phyloP scores from a whole-genome alignment of 192 early-diverging fungal species.

The Cetraspora pellucida region DNA sequence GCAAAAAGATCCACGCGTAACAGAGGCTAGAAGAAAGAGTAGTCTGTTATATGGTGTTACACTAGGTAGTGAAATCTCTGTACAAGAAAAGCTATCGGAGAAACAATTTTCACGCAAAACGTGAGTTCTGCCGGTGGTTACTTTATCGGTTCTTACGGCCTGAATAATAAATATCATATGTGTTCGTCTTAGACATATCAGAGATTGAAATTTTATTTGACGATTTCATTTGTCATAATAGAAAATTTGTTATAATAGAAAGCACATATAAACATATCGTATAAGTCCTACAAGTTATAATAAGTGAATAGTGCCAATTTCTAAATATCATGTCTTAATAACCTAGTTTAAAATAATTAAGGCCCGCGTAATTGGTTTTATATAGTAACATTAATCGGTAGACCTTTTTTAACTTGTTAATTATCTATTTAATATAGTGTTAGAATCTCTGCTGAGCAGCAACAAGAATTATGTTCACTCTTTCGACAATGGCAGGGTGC shows the following conservation, averaged over 20 bases:
- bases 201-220: no score
- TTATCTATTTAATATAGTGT: slow-evolving; percentile 7
- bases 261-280: no score
- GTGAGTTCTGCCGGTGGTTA: neutral
- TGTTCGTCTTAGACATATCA: no score
- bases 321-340: neutral
- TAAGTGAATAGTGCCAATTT: neutral
- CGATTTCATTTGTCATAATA: no score
- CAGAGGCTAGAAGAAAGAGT: slow-evolving; percentile 8
- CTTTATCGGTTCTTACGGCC: neutral
- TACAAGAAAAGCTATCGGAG: neutral
- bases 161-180: neutral
- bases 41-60: slow-evolving; percentile 17
- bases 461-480: slow-evolving; percentile 24
- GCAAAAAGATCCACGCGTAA: slow-evolving; percentile 3
- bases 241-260: no score
- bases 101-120: slow-evolving; percentile 16
- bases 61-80: neutral
- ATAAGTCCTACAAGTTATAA: no score
- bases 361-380: neutral
- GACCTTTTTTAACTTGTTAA: slow-evolving; percentile 11
- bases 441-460: slow-evolving; percentile 30
- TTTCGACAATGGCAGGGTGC: slow-evolving; percentile 31
- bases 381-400: neutral
- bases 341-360: neutral